These are phyloP conservation scores for Talaromyces sp. DNA, from an alignment of 2,329 filamentous ascomycete genomes.

Conservation along the genomic window DNA sequence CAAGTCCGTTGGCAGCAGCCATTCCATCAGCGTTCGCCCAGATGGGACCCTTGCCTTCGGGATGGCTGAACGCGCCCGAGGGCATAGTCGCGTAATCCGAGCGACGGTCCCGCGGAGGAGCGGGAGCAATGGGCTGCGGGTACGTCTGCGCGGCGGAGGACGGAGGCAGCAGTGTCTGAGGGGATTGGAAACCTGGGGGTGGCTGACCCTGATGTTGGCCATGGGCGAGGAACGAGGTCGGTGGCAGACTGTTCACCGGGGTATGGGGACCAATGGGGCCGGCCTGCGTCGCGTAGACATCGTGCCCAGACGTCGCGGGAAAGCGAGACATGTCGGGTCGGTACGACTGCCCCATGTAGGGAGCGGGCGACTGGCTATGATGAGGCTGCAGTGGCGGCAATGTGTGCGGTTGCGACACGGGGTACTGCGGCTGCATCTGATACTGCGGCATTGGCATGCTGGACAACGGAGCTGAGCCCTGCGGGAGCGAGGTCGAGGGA, in stretches of 20 bases:
- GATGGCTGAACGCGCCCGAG: constrained; percentile 57
- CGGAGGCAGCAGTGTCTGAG: constrained; percentile 58
- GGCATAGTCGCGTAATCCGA: constrained; percentile 64
- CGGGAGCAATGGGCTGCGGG: constrained; percentile 70
- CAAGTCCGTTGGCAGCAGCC: constrained; percentile 32
- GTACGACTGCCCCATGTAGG: constrained; percentile 38
- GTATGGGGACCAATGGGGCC: constrained; percentile 39
- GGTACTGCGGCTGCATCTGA: constrained; percentile 41
- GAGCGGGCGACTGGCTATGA: constrained; percentile 39
- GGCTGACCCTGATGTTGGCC: constrained; percentile 33
- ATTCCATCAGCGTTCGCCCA: constrained; percentile 37
- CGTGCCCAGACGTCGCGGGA: constrained; percentile 35
- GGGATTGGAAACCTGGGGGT: constrained; percentile 34
- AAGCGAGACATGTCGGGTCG: constrained; percentile 38
- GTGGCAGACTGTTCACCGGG: constrained; percentile 37
- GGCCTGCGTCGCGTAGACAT: constrained; percentile 37
- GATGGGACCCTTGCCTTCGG: constrained; percentile 53
- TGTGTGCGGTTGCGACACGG: constrained; percentile 39
- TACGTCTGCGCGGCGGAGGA: constrained; percentile 62
- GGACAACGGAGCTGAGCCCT: constrained; percentile 40
- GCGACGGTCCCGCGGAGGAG: constrained; percentile 50
- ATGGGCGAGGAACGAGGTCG: constrained; percentile 38
- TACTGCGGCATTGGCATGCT: constrained; percentile 44
- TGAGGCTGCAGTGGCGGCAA: constrained; percentile 43
- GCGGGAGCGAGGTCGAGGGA: constrained; percentile 41